Evolutionary conservation across 805 yeast species (phyloP), one percentile per base, ranked within the genome.

Genomic region (Yueomyces sinensis): DNA sequence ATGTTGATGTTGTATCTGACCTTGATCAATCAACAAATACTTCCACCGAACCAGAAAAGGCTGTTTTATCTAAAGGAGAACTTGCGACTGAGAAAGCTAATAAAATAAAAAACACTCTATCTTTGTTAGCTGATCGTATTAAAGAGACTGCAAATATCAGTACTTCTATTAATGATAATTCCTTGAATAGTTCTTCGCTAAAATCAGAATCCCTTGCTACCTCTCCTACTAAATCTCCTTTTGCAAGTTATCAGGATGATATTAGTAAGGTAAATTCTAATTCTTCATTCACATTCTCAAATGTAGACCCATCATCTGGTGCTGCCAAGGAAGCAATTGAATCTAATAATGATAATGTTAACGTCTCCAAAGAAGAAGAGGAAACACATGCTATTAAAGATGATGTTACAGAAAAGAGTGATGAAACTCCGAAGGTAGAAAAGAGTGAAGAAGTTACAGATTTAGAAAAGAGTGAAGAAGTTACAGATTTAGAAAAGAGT

Each of bases 111-210:
- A 31, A 41, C 11, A 37, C 54, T 7, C 40, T 51, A 14, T 42
- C 51, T 7, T 40, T 47, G 1, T 31, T 52, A 9, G 36, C 56
- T 9, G 54, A 51, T 29, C 39, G 48, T 18, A 47, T 52, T 18
- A 53, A 53, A 36, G 44, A 50, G 32, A 43, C 39, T 11, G 57
- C 57, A 1, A 52, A 48, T 27, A 30, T 47, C 3, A 30, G 45
- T 5, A 27, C 42, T 2, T 34, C 39, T 5, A 35, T 38, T 20
- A 17, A 41, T 1, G 32, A 20, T 11, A 20, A 20, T 11, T 7
- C 7, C 24, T 20, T 20, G 7, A 7, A 7, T 20, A 7, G 11
- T 20, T 7, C 11, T 20, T 20, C 24, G 24, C 24, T 7, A 20
- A 20, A 20, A 20, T 11, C 7, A 20, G 24, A 20, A 20, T 20